Base-by-base conservation (phyloP, 2,329 filamentous ascomycete species). In the Moelleriella libera region DNA sequence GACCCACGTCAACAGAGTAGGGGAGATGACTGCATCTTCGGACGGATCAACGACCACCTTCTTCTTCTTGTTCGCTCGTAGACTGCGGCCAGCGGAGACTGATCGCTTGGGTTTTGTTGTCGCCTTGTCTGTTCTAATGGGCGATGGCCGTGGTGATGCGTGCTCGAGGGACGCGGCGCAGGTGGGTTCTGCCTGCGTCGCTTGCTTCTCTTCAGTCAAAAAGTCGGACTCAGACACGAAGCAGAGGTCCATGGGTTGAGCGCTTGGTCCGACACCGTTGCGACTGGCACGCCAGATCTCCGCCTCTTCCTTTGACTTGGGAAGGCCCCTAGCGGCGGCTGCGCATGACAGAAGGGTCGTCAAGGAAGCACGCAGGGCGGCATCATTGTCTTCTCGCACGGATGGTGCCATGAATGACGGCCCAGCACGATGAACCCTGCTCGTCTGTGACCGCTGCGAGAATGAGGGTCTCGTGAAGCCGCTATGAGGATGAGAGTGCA, bases 281-380 rank as follows among this genome's bases (percentile, higher is more conserved):
- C 63, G 63, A 8, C 59, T 54, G 10, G 54, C 49, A 11, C 60
- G 52, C 45, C 62, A 57, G 10, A 61, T 57, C 47, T 70, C 68
- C 10, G 60, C 59, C 47, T 73, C 69, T 45, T 73, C 69, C 45
- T 70, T 70, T 12, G 70, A 68, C 59, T 92, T 95, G 1, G 83
- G 80, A 12, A 92, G 70, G 4, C 85, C 84, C 42, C 92, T 78
- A 1, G 90, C 92, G 0, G 90, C 92, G 3, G 89, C 88, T 0
- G 88, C 90, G 58, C 88, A 94, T n/a, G 90, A 96, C 10, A 98
- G 77, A 10, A 98, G 75, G 0, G 92, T 97, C 1, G 88, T 95
- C n/a, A 98, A 74, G 45, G 88, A 95, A 21, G 92, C 88, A 34
- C 92, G 82, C 9, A 98, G 74, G 2, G 88, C 92, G 31, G 88